Percentiles rank a stretch among this genome's conserved stretches.
Conservation (phyloP, 2,329 filamentous ascomycete genomes). For the Botrytis hyacinthi region DNA sequence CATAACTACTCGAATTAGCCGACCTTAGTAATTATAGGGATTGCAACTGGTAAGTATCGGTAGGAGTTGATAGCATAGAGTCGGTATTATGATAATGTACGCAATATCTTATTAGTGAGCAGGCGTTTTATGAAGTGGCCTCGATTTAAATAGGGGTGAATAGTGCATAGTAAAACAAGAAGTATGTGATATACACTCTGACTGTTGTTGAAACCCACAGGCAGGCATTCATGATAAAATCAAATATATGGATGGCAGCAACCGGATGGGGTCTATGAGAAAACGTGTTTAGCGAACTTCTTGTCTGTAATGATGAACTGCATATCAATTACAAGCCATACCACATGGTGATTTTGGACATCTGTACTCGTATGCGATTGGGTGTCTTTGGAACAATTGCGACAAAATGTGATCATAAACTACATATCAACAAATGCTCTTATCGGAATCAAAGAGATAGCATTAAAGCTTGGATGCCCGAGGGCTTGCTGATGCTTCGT, state of each 20-base stretch:
- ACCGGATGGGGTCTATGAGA: neutral
- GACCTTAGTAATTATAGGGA: neutral
- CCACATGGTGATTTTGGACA: neutral
- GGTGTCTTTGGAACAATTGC: neutral
- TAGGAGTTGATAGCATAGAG: neutral
- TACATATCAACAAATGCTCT: neutral
- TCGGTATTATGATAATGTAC: neutral
- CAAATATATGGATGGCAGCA: neutral
- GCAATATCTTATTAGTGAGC: neutral
- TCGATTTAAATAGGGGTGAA: neutral
- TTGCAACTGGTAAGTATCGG: neutral
- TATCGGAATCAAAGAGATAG: neutral
- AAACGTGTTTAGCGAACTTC: too few species aligned
- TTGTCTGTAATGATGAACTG: neutral
- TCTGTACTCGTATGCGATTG: neutral
- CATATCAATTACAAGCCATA: neutral
- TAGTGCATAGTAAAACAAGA: neutral
- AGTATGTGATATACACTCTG: too few species aligned
- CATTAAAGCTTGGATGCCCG: neutral
- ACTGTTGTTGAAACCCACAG: neutral
- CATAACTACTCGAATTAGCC: too few species aligned
- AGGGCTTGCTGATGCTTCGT: conserved; percentile 1
- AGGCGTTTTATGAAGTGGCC: neutral
- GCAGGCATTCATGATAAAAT: neutral
- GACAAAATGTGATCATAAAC: neutral